These are phyloP conservation scores for Keqinozyma sinolaborantium DNA, from an alignment of 1,139 yeast genomes.

Conservation along the genomic window DNA sequence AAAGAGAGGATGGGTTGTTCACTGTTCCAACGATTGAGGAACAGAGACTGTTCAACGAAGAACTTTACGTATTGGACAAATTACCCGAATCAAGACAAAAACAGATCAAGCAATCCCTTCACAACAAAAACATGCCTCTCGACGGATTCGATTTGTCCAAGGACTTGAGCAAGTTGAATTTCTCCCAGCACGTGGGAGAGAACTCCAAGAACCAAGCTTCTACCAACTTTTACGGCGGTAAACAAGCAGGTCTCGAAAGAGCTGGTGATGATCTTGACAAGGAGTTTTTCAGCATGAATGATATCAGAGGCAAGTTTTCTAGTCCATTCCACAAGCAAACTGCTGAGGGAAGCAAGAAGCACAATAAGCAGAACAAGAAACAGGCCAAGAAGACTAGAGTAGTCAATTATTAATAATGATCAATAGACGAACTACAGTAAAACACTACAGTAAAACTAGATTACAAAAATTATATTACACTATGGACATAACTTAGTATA, in stretches of 20 bases:
- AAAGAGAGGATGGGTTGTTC: slow-evolving; percentile 37
- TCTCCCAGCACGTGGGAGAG: slow-evolving; percentile 68
- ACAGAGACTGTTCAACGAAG: slow-evolving; percentile 64
- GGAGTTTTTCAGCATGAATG: slow-evolving; percentile 73
- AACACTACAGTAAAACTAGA: no score
- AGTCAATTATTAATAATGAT: slow-evolving; percentile 26
- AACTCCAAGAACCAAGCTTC: slow-evolving; percentile 28
- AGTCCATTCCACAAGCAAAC: slow-evolving; percentile 69
- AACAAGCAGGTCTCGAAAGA: slow-evolving; percentile 72
- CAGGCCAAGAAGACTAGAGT: slow-evolving; percentile 47
- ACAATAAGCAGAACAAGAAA: slow-evolving; percentile 75
- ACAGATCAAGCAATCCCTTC: slow-evolving; percentile 64
- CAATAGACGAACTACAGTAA: neutral
- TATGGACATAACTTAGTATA: slow-evolving; percentile 60
- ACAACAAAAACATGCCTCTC: slow-evolving; percentile 46
- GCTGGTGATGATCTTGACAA: slow-evolving; percentile 79
- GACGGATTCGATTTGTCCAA: slow-evolving; percentile 60
- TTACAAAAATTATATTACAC: slow-evolving; percentile 2
- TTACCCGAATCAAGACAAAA: slow-evolving; percentile 71
- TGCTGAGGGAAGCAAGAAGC: slow-evolving; percentile 54
- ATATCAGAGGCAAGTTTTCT: slow-evolving; percentile 58
- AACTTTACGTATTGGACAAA: slow-evolving; percentile 59
- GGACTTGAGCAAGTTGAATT: slow-evolving; percentile 70
- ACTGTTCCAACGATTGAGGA: slow-evolving; percentile 42
- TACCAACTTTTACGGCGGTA: slow-evolving; percentile 67